Conservation (phyloP, 768 basidiomycete species). For the Podaxis sp. region DNA sequence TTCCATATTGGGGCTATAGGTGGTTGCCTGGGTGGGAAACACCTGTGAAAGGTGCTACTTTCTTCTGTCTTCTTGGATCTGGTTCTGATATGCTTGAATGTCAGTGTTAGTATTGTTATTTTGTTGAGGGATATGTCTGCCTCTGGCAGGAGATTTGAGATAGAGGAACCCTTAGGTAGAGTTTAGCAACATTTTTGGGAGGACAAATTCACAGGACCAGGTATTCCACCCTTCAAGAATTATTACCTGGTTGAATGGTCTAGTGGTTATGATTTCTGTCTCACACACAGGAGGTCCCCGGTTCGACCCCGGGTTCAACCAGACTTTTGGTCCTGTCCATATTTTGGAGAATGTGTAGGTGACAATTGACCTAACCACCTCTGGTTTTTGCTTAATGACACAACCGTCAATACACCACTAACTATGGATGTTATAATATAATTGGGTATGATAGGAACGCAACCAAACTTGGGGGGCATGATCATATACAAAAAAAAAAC, state of each 20-base stretch:
- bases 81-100: too few relatives aligned
- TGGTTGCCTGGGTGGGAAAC: too few relatives aligned
- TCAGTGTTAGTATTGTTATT: too few relatives aligned
- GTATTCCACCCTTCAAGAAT: background rate
- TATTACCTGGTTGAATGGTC: slow-evolving; percentile 39
- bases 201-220: too few relatives aligned
- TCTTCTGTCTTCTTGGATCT: too few relatives aligned
- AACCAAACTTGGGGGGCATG: background rate
- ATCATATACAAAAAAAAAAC: slow-evolving; percentile 2
- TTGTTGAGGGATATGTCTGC: too few relatives aligned
- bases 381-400: background rate
- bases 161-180: too few relatives aligned
- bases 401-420: background rate
- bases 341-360: too few relatives aligned
- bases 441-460: background rate
- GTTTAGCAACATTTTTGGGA: too few relatives aligned
- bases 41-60: too few relatives aligned
- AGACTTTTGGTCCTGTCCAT: slow-evolving; percentile 15
- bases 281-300: slow-evolving; percentile 32
- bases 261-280: slow-evolving; percentile 51
- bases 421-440: slow-evolving; percentile 1
- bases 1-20: too few relatives aligned
- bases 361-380: background rate
- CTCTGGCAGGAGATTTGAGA: too few relatives aligned
- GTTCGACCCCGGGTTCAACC: slow-evolving; percentile 41